Percentiles rank a stretch among this genome's conserved stretches.
Conservation (phyloP, 371 early-diverging fungal genomes). For the Rhizopus delemar region DNA sequence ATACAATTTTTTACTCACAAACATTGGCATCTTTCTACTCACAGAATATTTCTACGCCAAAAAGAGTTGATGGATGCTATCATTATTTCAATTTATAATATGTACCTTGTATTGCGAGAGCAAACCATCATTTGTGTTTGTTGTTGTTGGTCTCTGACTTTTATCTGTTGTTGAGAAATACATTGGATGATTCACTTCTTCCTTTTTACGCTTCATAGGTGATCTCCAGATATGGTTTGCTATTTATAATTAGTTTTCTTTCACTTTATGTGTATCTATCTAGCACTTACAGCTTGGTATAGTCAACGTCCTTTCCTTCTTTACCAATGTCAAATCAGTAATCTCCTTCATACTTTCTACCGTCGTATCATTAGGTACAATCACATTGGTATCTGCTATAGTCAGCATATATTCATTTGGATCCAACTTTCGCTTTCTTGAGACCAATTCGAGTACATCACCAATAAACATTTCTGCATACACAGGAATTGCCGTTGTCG, state of each 20-base stretch:
- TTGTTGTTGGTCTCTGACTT: conserved; percentile 21
- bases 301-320: conserved; percentile 56
- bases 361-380: conserved; percentile 75
- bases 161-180: conserved; percentile 36
- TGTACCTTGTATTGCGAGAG: conserved; percentile 49
- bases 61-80: no score
- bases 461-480: conserved; percentile 73
- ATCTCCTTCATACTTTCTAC: conserved; percentile 67
- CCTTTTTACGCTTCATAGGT: conserved; percentile 51
- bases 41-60: conserved; percentile 60
- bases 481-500: conserved; percentile 87
- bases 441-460: conserved; percentile 83
- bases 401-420: conserved; percentile 80
- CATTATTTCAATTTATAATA: neutral
- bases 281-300: conserved; percentile 56
- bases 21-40: conserved; percentile 77
- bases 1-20: conserved; percentile 82
- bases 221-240: conserved; percentile 52
- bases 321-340: conserved; percentile 75
- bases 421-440: conserved; percentile 82
- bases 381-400: conserved; percentile 73
- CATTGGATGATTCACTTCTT: conserved; percentile 38
- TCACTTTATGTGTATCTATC: neutral
- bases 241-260: conserved; percentile 5
- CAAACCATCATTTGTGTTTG: conserved; percentile 36